Percentiles rank a stretch among this genome's conserved stretches.
Conservation (phyloP, 768 basidiomycete species). For the Rhizopogon rudus region DNA sequence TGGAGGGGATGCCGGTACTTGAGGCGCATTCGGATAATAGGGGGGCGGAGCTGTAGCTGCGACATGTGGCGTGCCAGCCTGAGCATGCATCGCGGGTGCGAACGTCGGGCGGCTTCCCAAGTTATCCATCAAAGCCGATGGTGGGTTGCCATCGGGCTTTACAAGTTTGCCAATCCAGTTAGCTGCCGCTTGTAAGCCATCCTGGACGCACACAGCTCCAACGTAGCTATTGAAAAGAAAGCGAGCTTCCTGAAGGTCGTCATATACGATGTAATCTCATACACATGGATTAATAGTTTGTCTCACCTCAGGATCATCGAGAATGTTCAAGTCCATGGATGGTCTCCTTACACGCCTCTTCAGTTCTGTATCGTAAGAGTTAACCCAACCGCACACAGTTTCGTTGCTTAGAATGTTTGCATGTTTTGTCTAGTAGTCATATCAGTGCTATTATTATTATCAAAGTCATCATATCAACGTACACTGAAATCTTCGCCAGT, state of each 20-base stretch:
- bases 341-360: conserved; percentile 32
- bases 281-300: background rate
- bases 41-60: conserved; percentile 10
- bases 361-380: conserved; percentile 47
- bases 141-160: conserved; percentile 35
- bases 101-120: conserved; percentile 4
- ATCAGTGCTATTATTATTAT: background rate
- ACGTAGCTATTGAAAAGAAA: conserved; percentile 57
- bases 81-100: conserved; percentile 9
- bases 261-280: background rate
- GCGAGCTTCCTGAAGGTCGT: conserved; percentile 33
- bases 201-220: conserved; percentile 58
- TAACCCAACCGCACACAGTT: conserved; percentile 44
- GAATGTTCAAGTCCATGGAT: conserved; percentile 16
- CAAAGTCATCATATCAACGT: conserved; percentile 9
- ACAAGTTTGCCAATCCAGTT: conserved; percentile 57
- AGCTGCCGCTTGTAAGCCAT: conserved; percentile 44
- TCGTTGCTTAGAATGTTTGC: conserved; percentile 29
- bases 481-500: conserved; percentile 40
- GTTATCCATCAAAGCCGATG: conserved; percentile 12
- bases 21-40: conserved; percentile 12
- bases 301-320: conserved; percentile 28
- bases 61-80: conserved; percentile 5
- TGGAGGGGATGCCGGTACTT: conserved; percentile 13
- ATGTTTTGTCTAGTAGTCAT: background rate